These are phyloP conservation scores for Fraxinus sp. DNA, from an alignment of 305 asterid species.

Conservation along the genomic window DNA sequence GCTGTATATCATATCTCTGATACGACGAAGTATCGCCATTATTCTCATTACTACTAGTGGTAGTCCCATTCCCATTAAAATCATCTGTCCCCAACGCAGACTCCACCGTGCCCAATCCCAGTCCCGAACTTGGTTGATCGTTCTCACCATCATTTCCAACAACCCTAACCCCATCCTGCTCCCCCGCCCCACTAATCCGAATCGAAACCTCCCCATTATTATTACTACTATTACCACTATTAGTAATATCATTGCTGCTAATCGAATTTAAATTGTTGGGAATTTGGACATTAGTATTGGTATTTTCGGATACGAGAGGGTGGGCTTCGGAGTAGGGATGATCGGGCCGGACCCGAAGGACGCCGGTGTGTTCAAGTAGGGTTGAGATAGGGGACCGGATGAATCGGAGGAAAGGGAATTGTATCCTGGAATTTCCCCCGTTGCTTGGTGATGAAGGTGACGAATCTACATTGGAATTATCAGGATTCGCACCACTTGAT, in stretches of 20 bases:
- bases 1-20: slow-evolving; percentile 81
- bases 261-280: slow-evolving; percentile 25
- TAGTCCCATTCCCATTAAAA: slow-evolving; percentile 34
- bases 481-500: slow-evolving; percentile 24
- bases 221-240: slow-evolving; percentile 12
- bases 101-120: slow-evolving; percentile 39
- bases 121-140: slow-evolving; percentile 14
- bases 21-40: slow-evolving; percentile 44
- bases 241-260: slow-evolving; percentile 17
- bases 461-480: slow-evolving; percentile 30
- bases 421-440: slow-evolving; percentile 32
- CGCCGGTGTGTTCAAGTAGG: slow-evolving; percentile 66
- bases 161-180: slow-evolving; percentile 39
- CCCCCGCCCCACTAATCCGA: slow-evolving; percentile 52
- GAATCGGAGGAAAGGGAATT: slow-evolving; percentile 55
- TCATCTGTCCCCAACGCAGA: slow-evolving; percentile 34
- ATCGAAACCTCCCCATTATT: slow-evolving; percentile 65
- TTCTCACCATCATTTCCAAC: slow-evolving; percentile 24
- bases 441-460: slow-evolving; percentile 27
- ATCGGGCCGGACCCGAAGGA: slow-evolving; percentile 52
- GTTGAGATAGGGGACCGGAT: slow-evolving; percentile 67
- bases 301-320: slow-evolving; percentile 32
- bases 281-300: slow-evolving; percentile 28
- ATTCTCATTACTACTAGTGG: slow-evolving; percentile 32
- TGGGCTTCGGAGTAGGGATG: slow-evolving; percentile 44